Evolutionary conservation across 1,284 basidiomycete genomes (phyloP), one percentile per base, ranked within the genome.

Genomic region (Fomitopsis palustris): DNA sequence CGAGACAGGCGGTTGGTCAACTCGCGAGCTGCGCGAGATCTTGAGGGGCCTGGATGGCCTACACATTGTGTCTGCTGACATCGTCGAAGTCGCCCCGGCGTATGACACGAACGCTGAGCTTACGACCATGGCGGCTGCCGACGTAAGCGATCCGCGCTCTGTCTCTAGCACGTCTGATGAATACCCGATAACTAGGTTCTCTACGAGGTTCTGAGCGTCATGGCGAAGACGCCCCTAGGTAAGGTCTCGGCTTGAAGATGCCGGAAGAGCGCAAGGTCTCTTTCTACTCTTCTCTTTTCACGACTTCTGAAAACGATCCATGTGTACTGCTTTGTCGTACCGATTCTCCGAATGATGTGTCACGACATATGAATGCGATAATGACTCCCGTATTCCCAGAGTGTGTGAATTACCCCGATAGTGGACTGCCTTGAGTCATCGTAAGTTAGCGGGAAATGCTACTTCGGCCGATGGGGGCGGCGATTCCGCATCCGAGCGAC

Each of bases 81-180:
- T 93, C 54, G 90, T 92, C 45, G 90, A 92, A 70, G 90, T 92
- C 17, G 86, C 89, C 2, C 90, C 90, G 42, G 87, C 90, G 8
- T 92, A 90, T 66, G 89, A 92, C 64, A 89, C 87, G 10, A 88
- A 90, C 67, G 90, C 90, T 21, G 89, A 92, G 69, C 75, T 87
- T 60, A 91, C 88, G 10, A 88, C 88, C 41, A 87, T 90, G 82
- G 89, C 87, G 29, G 90, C 90, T 25, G 90, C 90, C 2, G 90
- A 92, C 71, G 86, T 90, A 68, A 72, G 85, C 76, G 2, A 29
- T 27, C 35, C 16, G 38, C 41, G 35, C n/a, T 45, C 31, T 54
- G 41, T 17, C 31, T 4, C 47, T 49, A 8, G 14, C 37, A 17
- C 31, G 35, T 29, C 37, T 51, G 19, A 33, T 54, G 31, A 25